Evolutionary conservation across 2,329 filamentous ascomycete genomes (phyloP), one percentile per base, ranked within the genome.

Genomic region (Epichloe festucae): DNA sequence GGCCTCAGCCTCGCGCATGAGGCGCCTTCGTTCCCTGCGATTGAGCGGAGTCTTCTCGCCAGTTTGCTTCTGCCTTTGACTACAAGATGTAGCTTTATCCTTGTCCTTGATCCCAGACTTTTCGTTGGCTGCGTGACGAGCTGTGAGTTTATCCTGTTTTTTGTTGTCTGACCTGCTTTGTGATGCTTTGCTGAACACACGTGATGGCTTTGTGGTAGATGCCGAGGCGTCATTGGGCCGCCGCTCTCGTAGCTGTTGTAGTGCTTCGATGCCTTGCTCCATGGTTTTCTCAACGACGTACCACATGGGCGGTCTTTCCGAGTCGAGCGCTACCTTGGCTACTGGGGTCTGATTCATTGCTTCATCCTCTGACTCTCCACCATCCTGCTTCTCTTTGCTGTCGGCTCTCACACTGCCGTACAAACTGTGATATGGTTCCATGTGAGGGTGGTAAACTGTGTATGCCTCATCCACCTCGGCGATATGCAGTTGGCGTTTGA

Each of bases 391-490:
- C 50, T 72, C 68, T 15, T 66, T 69, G 3, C 69, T 70, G 48
- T 71, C 66, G 2, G 57, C 54, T 52, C 62, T 56, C 41, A 57
- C 54, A 52, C 58, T 58, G 57, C 76, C 71, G 57, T 82, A 84
- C 15, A 85, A 63, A 58, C 79, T 81, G 56, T 86, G 74, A 66
- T 93, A 93, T 21, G 76, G 72, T 64, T 87, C 81, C 59, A 82
- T 73, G 44, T 86, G 77, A 1, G 87, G 87, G 55, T 79, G 86
- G 65, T 83, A 85, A 50, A 79, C 75, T 1, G 86, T 80, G 62
- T 93, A 93, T 59, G 87, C 82, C 55, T 86, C 71, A 62, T 91
- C 87, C 12, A 90, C 78, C 62, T 89, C 78, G 27, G 81, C 80
- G 23, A 79, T 72, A 62, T 87, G 83, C n/a, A 87, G 70, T 54